Evolutionary conservation across 768 basidiomycete genomes (phyloP).

Genomic region (Xerocomellus amylosporus): DNA sequence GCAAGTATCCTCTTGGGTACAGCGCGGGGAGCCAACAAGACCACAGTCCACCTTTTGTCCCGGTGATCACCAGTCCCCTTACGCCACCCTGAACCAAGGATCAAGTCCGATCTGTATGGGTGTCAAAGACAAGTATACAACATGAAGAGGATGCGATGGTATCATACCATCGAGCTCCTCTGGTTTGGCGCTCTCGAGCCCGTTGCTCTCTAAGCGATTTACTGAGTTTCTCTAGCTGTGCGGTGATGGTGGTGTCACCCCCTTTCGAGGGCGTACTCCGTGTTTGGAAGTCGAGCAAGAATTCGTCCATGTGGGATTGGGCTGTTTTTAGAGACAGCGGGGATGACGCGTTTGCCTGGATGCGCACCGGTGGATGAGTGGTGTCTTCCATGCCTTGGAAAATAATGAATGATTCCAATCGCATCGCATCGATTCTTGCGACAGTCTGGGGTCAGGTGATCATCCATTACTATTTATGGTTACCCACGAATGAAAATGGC

Average conservation of each 20-base stretch:
- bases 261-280: constrained; percentile 48
- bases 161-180: constrained; percentile 7
- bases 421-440: no score
- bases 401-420: not conserved
- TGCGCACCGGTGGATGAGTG: constrained; percentile 47
- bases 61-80: not conserved
- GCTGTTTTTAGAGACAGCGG: constrained; percentile 41
- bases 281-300: constrained; percentile 48
- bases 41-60: not conserved
- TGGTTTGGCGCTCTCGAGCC: constrained; percentile 19
- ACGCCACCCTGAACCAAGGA: not conserved
- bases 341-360: constrained; percentile 37
- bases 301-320: constrained; percentile 41
- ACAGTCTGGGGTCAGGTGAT: constrained; percentile 11
- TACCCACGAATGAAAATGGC: constrained; percentile 9
- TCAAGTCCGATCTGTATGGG: not conserved
- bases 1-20: not conserved
- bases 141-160: not conserved
- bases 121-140: constrained; percentile 1
- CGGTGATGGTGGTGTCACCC: constrained; percentile 53
- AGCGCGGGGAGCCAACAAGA: not conserved
- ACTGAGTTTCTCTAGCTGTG: constrained; percentile 56
- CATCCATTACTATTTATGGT: not conserved
- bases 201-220: constrained; percentile 52
- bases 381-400: constrained; percentile 43